Evolutionary conservation across 257 asterid genomes (phyloP), one percentile per base, ranked within the genome.

Genomic region (Orobanche coerulescens): DNA sequence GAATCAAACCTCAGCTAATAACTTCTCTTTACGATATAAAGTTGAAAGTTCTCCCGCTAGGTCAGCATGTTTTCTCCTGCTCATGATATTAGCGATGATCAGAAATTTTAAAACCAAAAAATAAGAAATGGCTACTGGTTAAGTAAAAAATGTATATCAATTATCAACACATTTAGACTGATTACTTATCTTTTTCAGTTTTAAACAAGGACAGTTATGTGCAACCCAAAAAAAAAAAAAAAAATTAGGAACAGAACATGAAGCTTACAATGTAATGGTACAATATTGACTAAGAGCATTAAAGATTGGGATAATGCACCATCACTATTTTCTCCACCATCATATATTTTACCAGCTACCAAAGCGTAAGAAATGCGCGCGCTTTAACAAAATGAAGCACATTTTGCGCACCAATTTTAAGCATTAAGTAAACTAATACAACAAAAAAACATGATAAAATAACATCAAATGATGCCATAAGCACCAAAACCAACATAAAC

Each of bases 11-110:
- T 92, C 98, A 36, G 94, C 79, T 67, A 81, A 67, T 64, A 84
- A 71, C 79, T 92, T 92, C 82, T 88, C 94, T 76, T 83, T 86
- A 54, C 94, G 81, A 67, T 86, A 80, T 53, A 86, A 75, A 69
- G 80, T 82, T 71, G 97, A 80, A 70, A 92, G 90, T 68, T 92
- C 98, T 61, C 95, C 95, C 37, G 84, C 86, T 59, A 92, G 79
- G 76, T 92, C 98, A 57, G 97, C 94, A 76, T 86, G 97, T 67
- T 86, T 92, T 83, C 98, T 92, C 98, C 98, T 92, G 69, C 70
- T 71, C 80, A 62, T 62, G 63, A 75, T 58, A 48, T 33, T 28
- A 51, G 42, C 19, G 9, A 23, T 14, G 33, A 71, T 47, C 26
- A 75, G 48, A 48, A 14, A 39, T 44, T 44, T n/a, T 48, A 51